Conservation (phyloP, 768 basidiomycete species). For the Panaeolus papilionaceus region DNA sequence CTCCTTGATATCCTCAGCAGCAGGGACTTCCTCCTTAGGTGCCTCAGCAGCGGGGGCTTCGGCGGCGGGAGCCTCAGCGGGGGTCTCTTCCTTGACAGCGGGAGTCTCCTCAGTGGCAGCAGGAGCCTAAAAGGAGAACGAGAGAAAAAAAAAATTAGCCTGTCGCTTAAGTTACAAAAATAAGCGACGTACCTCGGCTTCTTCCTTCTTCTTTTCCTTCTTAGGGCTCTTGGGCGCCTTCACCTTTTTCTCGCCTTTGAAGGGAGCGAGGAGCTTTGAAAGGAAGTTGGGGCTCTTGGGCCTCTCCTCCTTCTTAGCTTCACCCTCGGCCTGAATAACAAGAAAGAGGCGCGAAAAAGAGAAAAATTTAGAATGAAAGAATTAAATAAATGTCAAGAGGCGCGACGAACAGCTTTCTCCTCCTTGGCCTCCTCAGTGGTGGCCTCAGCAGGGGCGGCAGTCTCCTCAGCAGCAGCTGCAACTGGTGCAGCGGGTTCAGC, state of each 20-base stretch:
- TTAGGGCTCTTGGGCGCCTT: slow-evolving; percentile 79
- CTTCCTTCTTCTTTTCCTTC: slow-evolving; percentile 85
- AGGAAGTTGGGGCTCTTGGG: slow-evolving; percentile 84
- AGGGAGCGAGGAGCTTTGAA: slow-evolving; percentile 77
- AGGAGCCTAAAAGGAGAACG: slow-evolving; percentile 35
- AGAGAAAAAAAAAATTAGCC: slow-evolving; percentile 17
- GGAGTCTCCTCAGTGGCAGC: slow-evolving; percentile 48
- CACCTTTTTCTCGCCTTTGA: slow-evolving; percentile 76
- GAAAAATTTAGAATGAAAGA: neutral
- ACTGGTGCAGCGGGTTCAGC: slow-evolving; percentile 59
- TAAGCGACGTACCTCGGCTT: slow-evolving; percentile 54
- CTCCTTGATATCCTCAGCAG: slow-evolving; percentile 72
- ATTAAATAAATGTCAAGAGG: neutral
- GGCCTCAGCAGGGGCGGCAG: slow-evolving; percentile 21
- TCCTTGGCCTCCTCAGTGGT: slow-evolving; percentile 29
- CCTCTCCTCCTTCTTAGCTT: slow-evolving; percentile 76
- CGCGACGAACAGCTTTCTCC: slow-evolving; percentile 29
- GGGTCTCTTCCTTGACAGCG: slow-evolving; percentile 50
- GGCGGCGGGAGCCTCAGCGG: slow-evolving; percentile 48
- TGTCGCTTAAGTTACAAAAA: slow-evolving; percentile 10
- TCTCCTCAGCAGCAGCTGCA: slow-evolving; percentile 41
- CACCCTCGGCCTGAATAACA: slow-evolving; percentile 48
- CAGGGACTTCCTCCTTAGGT: slow-evolving; percentile 51
- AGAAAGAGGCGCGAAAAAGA: neutral
- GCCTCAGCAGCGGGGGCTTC: slow-evolving; percentile 59